Evolutionary conservation across 2,329 filamentous ascomycete genomes (phyloP).

Genomic region (Didymella segeticola): DNA sequence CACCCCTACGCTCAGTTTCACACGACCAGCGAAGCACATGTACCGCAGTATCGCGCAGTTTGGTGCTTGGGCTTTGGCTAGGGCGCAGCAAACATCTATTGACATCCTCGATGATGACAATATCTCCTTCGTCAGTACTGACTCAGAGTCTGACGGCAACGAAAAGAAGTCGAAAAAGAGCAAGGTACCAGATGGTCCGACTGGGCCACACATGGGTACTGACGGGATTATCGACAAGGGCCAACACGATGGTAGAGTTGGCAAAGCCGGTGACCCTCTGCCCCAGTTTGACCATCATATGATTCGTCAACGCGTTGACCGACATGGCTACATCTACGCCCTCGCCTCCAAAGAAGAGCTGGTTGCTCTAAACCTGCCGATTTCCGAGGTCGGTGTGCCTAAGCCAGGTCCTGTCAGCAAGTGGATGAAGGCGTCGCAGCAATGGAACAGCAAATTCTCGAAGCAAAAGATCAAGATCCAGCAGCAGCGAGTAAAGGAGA

Average conservation of each 20-base stretch:
- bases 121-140: constrained; percentile 75
- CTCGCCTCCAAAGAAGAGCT: constrained; percentile 71
- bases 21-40: constrained; percentile 95
- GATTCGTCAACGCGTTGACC: constrained; percentile 87
- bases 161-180: constrained; percentile 32
- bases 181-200: constrained; percentile 31
- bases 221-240: constrained; percentile 24
- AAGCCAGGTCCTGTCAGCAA: constrained; percentile 81
- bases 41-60: constrained; percentile 92
- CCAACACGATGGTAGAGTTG: constrained; percentile 57
- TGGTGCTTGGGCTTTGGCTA: constrained; percentile 85
- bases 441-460: constrained; percentile 77
- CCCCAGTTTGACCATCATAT: constrained; percentile 83
- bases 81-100: constrained; percentile 79
- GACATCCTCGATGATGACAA: constrained; percentile 82
- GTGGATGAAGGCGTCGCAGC: constrained; percentile 77
- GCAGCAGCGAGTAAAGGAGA: constrained; percentile 74
- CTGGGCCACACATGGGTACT: constrained; percentile 26
- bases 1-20: constrained; percentile 91
- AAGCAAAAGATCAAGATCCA: constrained; percentile 74
- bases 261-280: constrained; percentile 84
- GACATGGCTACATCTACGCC: constrained; percentile 75
- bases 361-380: constrained; percentile 68
- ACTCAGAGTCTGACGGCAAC: constrained; percentile 42
- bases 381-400: constrained; percentile 74